Percentiles rank a stretch among this genome's conserved stretches.
These are phyloP conservation scores for Diaporthe ilicicola DNA, from an alignment of 2,329 filamentous ascomycete genomes.

Conservation along the genomic window DNA sequence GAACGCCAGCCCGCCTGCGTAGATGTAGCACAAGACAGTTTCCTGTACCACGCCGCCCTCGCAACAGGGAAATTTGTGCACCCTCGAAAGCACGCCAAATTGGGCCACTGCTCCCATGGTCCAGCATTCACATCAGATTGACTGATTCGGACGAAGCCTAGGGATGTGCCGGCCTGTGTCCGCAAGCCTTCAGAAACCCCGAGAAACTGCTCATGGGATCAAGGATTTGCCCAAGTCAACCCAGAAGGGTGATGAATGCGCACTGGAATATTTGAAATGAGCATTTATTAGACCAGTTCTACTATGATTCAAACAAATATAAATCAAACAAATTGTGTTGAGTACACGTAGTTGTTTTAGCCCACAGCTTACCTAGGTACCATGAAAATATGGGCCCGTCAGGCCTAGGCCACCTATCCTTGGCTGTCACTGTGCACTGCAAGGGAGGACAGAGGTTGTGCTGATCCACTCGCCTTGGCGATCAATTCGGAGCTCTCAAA, in stretches of 20 bases:
- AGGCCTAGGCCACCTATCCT: conserved; percentile 11
- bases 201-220: background rate
- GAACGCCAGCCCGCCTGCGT: background rate
- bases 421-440: conserved; percentile 8
- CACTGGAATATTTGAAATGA: no score
- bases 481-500: conserved; percentile 10
- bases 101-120: background rate
- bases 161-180: conserved; percentile 2
- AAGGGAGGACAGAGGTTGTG: conserved; percentile 9
- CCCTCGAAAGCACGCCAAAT: background rate
- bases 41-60: background rate
- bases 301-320: no score
- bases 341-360: conserved; percentile 9
- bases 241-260: background rate
- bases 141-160: background rate
- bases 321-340: background rate
- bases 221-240: background rate
- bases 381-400: background rate
- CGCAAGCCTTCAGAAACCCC: background rate
- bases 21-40: background rate
- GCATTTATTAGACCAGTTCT: no score
- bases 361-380: background rate
- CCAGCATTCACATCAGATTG: background rate
- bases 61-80: background rate
- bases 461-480: conserved; percentile 25